Evolutionary conservation across 768 basidiomycete genomes (phyloP), one percentile per base, ranked within the genome.

Genomic region (Boletus bicolor): DNA sequence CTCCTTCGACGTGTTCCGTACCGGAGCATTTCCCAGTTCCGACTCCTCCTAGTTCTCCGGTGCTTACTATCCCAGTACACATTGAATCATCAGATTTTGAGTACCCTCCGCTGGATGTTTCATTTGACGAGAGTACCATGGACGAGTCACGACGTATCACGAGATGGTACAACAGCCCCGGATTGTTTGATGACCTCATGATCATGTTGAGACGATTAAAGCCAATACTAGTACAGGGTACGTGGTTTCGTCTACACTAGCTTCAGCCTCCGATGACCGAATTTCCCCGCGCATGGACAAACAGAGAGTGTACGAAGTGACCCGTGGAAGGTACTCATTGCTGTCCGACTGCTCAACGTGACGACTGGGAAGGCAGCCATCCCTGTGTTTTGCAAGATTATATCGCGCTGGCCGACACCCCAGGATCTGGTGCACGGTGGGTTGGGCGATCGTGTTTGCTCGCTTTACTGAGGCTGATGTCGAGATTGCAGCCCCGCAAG

Each of bases 321-420:
- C 60, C 84, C 85, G 7, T 90, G 87, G 86, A 87, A 83, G 66
- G 67, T 91, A 36, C 73, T 91, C 7, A 75, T 90, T 19, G 85
- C 83, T 1, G 82, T 82, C 7, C 83, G 79, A 36, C 72, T 91
- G 6, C 78, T 91, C 19, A 91, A 91, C 64, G 84, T 85, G 64
- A 89, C 89, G 0, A 70, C 80, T 0, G 87, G 84, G 14, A 79
- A 77, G 61, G 69, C 76, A 14, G 85, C 87, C 9, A 77, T 87
- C 34, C 89, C 89, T 3, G 74, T 85, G 14, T 87, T 89, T 62
- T 81, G 79, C 77, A 67, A 73, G 21, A 73, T 91, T 28, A 63
- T 88, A 15, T 55, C 67, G 6, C 75, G 69, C 21, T 91, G 86
- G 83, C 81, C 82, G 3, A 84, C 79, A 0, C 79, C 88, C 9